Base-by-base conservation (phyloP, 1,139 yeast species). In the Blastobotrys elegans region DNA sequence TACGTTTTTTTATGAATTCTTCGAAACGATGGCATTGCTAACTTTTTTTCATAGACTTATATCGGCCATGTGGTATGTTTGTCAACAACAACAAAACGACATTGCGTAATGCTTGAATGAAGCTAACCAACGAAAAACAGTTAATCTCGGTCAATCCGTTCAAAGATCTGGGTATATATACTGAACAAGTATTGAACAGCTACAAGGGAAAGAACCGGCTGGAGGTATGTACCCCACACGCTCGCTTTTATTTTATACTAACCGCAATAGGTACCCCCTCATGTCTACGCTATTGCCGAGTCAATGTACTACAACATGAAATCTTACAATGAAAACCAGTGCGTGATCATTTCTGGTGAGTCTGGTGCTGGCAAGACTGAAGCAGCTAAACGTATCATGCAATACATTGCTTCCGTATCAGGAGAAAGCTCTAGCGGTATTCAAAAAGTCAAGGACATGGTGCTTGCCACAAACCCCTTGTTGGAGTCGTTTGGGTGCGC, bases 281-380 rank as follows among this genome's bases (percentile, higher is more conserved):
- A 94, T 70, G 98, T 94, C 38, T 94, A 84, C 68, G 96, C 97
- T 45, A 90, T 92, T 60, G 98, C 99, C 17, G 99, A 94, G 68
- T 72, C 95, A 33, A 90, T 94, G 96, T 92, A 84, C 68, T 92
- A 94, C 69, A 87, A 90, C 65, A 78, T 94, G 81, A 90, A 90
- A 68, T 84, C 95, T 0, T 94, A 94, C 68, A 81, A 86, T 49
- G 98, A 94, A 61, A 89, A 83, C 65, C 98, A 94, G 67, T 92
- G 98, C 76, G 98, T 94, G 36, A 94, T 94, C 60, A 94, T 94
- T 57, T 88, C 97, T 4, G 99, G 99, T 46, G 99, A 94, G 66
- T 88, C 97, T 1, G 99, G 99, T 53, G 98, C 99, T 2, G 99
- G 99, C 45, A 92, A 92, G 66, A 92, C 98, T 5, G 98, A 92